Evolutionary conservation across 2,329 filamentous ascomycete genomes (phyloP).

Genomic region (Zasmidium cellare): DNA sequence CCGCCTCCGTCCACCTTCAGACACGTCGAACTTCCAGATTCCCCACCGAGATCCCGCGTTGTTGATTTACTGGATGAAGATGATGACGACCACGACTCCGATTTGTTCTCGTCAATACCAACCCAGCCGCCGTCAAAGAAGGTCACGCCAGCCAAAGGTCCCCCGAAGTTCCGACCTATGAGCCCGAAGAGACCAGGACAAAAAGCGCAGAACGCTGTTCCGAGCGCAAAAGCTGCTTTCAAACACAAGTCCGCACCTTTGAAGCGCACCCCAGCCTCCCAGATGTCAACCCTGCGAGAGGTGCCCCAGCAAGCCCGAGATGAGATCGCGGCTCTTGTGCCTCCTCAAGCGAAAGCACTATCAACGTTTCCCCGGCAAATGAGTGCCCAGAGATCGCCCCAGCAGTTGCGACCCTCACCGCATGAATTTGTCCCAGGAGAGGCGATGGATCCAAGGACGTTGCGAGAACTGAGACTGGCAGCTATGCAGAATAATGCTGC

Average conservation of each 20-base stretch:
- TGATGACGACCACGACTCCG: background rate
- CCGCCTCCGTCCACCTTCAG: conserved; percentile 9
- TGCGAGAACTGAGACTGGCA: background rate
- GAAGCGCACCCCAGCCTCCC: background rate
- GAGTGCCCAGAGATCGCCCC: too few species aligned
- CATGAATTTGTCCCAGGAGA: conserved; percentile 12
- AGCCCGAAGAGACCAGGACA: background rate
- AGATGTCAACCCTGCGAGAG: too few species aligned
- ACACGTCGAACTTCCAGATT: conserved; percentile 2
- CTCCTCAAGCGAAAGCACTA: too few species aligned
- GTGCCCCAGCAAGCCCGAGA: too few species aligned
- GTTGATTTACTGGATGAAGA: conserved; percentile 12
- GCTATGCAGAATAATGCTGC: background rate
- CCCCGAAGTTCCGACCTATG: background rate
- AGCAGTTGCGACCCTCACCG: background rate
- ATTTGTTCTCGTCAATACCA: background rate
- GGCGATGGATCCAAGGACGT: conserved; percentile 3
- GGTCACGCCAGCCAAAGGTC: background rate
- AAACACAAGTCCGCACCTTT: background rate
- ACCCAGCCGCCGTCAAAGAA: background rate
- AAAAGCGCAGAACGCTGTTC: background rate
- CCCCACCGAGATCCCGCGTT: background rate
- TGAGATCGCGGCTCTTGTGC: too few species aligned
- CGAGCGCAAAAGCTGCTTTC: background rate
- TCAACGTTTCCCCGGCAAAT: too few species aligned